Percentiles rank a stretch among this genome's conserved stretches.
Evolutionary conservation across 371 early-diverging fungal species (phyloP).

Genomic region (Mortierella sp.): DNA sequence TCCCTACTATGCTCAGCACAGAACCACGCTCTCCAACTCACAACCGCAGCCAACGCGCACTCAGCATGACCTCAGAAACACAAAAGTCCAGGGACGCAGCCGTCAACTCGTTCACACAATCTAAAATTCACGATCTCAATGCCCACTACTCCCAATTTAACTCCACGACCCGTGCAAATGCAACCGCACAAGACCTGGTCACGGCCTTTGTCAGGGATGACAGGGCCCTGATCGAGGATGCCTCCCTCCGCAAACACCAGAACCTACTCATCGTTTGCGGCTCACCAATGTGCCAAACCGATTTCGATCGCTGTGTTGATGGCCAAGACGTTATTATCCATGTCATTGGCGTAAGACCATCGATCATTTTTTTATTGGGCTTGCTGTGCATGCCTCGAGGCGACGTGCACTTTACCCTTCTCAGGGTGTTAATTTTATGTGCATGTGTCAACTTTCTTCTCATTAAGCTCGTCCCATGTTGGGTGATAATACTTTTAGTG

Average conservation of each 20-base stretch:
- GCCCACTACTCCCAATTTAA: conserved; percentile 11
- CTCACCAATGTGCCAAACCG: conserved; percentile 40
- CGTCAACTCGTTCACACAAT: not conserved
- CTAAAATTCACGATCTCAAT: not conserved
- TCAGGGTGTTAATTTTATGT: no score
- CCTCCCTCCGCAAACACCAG: conserved; percentile 50
- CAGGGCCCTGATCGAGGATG: conserved; percentile 42
- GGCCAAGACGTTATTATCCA: conserved; percentile 55
- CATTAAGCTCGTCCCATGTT: conserved; percentile 41
- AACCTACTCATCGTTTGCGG: conserved; percentile 56
- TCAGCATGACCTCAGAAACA: conserved; percentile 39
- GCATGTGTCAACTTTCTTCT: not conserved
- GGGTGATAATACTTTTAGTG: conserved; percentile 43
- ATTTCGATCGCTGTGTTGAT: conserved; percentile 51
- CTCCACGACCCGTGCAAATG: conserved; percentile 5
- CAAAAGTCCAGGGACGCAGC: not conserved
- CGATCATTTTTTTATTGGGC: no score
- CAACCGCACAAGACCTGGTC: conserved; percentile 15
- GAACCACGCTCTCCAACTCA: conserved; percentile 6
- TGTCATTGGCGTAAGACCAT: conserved; percentile 55
- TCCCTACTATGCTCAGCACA: not conserved
- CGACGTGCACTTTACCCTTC: no score
- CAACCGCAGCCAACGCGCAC: conserved; percentile 39
- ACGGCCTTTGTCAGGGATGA: conserved; percentile 56
- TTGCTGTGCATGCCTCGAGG: no score